Evolutionary conservation across 129 eudicot species (phyloP).

Genomic region (Deinandra increscens): DNA sequence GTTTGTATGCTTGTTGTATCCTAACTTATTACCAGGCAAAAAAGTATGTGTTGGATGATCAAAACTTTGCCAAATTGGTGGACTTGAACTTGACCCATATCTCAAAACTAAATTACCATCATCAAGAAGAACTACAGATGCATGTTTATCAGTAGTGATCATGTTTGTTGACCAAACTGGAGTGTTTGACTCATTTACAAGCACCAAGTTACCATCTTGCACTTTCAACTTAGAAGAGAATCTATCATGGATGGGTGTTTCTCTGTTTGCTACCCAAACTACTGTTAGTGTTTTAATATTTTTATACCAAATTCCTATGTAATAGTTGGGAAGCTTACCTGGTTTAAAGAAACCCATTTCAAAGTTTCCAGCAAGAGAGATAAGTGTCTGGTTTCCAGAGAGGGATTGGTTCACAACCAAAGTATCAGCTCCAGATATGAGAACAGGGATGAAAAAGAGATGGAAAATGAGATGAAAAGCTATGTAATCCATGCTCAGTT

Average conservation of each 20-base stretch:
- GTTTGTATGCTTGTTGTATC: constrained; percentile 36
- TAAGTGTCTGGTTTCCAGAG: constrained; percentile 51
- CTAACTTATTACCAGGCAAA: constrained; percentile 60
- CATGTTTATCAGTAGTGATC: constrained; percentile 31
- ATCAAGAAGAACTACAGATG: constrained; percentile 43
- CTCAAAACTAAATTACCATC: constrained; percentile 57
- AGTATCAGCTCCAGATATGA: constrained; percentile 36
- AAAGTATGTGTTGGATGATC: constrained; percentile 60
- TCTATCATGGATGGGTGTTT: constrained; percentile 46
- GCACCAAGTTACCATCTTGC: constrained; percentile 51
- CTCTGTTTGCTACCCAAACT: constrained; percentile 79
- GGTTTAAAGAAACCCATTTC: constrained; percentile 60
- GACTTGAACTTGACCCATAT: constrained; percentile 22
- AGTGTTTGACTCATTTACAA: constrained; percentile 38
- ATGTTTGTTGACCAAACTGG: constrained; percentile 61
- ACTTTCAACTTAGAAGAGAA: constrained; percentile 43
- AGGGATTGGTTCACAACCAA: constrained; percentile 47
- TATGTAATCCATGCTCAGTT: no score
- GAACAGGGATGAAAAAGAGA: constrained; percentile 17
- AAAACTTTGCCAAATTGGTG: constrained; percentile 67
- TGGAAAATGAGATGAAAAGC: constrained; percentile 15
- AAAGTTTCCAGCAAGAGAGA: constrained; percentile 44
- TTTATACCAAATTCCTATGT: constrained; percentile 66
- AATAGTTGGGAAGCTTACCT: constrained; percentile 55
- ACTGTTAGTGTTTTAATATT: constrained; percentile 36